Evolutionary conservation across 768 basidiomycete genomes (phyloP), one percentile per base, ranked within the genome.

Genomic region (Lactarius pseudohatsudake): DNA sequence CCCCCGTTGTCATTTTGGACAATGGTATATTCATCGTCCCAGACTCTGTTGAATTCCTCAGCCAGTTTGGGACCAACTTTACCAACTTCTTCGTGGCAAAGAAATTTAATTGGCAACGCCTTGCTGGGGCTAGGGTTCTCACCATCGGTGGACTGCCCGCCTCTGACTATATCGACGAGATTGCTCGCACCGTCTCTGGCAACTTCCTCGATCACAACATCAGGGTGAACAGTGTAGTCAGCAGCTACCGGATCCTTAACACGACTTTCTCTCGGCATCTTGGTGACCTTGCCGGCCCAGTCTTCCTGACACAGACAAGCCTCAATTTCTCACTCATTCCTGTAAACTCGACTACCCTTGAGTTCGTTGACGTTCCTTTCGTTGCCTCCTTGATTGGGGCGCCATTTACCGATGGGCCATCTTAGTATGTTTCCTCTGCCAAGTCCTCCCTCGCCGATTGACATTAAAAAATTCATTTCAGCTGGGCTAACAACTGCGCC

Each of bases 401-500:
- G 3, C 66, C 78, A 3, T 88, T 89, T 75, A 83, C 81, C 0
- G 83, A 89, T 68, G 65, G 73, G 43, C 75, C 71, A 4, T 83
- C 84, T 1, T 88, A 79, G 86, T 87, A 59, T 67, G 84, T 76
- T 8, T 28, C 57, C 58, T 16, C 10, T 15, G 1, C 22, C 62
- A 18, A 16, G 32, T 28, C 2, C 18, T 13, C 54, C 18, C 22
- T 32, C 53, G 8, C 36, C 11, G 38, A 13, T 41, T 61, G 34
- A 71, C 61, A 28, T 50, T 4, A 26, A 5, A 6, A 32, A 26
- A 3, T 11, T 34, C 43, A 6, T 40, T 28, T 32, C 16, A 87
- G 85, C 79, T 88, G 86, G 86, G 77, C 69, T 1, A 78, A 76
- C 65, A 88, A 88, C 69, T 89, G 87, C 72, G 84, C 79, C 18